Evolutionary conservation across 176 grass and related monocot genomes (phyloP).

Genomic region (Oryza nivara): DNA sequence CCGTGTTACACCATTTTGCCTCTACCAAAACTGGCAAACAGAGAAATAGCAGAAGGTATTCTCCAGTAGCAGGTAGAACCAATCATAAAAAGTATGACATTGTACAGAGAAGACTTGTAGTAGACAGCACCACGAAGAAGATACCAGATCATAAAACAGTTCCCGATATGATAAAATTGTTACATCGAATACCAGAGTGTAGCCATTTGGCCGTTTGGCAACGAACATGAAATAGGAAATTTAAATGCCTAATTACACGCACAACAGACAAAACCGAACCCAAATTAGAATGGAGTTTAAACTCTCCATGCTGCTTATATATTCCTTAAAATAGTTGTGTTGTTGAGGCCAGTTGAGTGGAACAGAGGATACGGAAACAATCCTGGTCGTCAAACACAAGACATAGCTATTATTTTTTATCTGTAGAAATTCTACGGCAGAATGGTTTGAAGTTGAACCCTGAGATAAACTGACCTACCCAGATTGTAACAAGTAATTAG

Average conservation of each 20-base stretch:
- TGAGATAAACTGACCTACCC: no score
- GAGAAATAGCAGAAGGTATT: not conserved
- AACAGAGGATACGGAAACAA: not conserved
- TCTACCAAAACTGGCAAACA: slow-evolving; percentile 73
- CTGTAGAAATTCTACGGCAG: not conserved
- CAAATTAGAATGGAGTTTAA: not conserved
- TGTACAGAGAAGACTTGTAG: not conserved
- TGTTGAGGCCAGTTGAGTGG: no score
- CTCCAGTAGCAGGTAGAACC: slow-evolving; percentile 9
- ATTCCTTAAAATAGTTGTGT: not conserved
- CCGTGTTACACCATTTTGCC: slow-evolving; percentile 72
- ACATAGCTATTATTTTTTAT: not conserved
- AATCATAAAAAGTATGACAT: not conserved
- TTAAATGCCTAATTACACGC: not conserved
- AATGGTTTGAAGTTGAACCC: no score
- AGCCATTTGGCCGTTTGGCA: not conserved
- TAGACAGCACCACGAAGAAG: not conserved
- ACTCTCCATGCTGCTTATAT: not conserved
- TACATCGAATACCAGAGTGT: not conserved
- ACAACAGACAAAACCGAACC: not conserved
- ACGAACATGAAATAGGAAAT: not conserved
- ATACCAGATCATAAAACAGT: not conserved
- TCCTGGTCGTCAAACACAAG: no score
- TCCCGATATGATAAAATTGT: not conserved
- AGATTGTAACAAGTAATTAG: no score